phyloP scores from a whole-genome alignment of 1,139 yeast genomes.

The Blastobotrys capitulatus region DNA sequence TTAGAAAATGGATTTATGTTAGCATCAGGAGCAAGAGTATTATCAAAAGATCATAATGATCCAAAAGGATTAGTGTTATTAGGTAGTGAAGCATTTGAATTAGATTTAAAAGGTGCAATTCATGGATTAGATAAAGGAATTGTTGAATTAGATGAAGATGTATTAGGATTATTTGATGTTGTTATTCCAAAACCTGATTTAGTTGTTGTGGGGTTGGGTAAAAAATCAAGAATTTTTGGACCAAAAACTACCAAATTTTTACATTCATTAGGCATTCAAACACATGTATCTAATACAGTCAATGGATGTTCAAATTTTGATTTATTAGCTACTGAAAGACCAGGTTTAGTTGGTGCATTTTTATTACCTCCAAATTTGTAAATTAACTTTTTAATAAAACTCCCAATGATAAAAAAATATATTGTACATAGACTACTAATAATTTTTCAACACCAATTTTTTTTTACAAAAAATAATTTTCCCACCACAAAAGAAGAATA shows the following conservation, averaged over 20 bases:
- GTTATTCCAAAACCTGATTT: conserved; percentile 77
- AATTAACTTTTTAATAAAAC: too few relatives aligned
- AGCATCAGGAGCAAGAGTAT: conserved; percentile 40
- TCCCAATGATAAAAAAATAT: too few relatives aligned
- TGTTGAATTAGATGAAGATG: conserved; percentile 33
- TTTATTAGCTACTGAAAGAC: conserved; percentile 73
- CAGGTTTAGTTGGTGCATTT: conserved; percentile 62
- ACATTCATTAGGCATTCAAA: conserved; percentile 56
- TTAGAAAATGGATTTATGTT: conserved; percentile 43
- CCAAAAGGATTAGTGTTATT: conserved; percentile 54
- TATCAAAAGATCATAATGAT: conserved; percentile 46
- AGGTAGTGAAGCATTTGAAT: conserved; percentile 59
- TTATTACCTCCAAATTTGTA: conserved; percentile 65
- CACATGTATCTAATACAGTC: conserved; percentile 60
- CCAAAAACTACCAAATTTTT: conserved; percentile 47
- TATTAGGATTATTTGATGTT: conserved; percentile 47
- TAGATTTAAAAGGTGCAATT: conserved; percentile 40
- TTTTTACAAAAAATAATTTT: too few relatives aligned
- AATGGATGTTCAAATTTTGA: conserved; percentile 72
- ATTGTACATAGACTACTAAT: too few relatives aligned
- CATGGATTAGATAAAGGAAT: conserved; percentile 34
- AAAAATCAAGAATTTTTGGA: conserved; percentile 55
- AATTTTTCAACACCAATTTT: too few relatives aligned
- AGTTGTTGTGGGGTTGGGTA: conserved; percentile 64
- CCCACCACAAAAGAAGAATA: too few relatives aligned